phyloP scores from a whole-genome alignment of 805 yeast genomes.

The Cyberlindnera suaveolens region DNA sequence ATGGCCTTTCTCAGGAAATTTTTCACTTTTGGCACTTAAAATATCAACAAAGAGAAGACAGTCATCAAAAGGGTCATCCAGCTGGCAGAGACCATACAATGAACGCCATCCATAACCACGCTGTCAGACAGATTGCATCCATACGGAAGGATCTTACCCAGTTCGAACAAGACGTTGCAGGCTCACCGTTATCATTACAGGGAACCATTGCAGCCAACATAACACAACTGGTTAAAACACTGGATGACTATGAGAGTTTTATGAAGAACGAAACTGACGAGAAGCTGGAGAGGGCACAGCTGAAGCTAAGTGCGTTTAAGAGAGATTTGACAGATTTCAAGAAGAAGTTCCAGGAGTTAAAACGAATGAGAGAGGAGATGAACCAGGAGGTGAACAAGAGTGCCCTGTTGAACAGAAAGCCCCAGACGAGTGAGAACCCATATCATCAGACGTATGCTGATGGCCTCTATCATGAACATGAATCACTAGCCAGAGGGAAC shows the following conservation, averaged over 20 bases:
- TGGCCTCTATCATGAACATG: neutral
- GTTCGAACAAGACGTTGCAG: conserved; percentile 59
- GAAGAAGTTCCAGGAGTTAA: conserved; percentile 29
- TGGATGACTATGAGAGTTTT: conserved; percentile 59
- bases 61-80: neutral
- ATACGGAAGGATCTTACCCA: conserved; percentile 60
- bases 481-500: conserved; percentile 44
- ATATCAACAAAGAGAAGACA: too few relatives aligned
- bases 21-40: too few relatives aligned
- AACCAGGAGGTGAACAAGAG: conserved; percentile 36
- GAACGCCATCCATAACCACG: conserved; percentile 90
- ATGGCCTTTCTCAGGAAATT: too few relatives aligned
- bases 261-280: conserved; percentile 52
- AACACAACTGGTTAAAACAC: conserved; percentile 66
- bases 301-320: conserved; percentile 54
- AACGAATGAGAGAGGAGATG: conserved; percentile 28
- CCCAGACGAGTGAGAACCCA: conserved; percentile 16
- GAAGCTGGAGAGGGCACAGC: conserved; percentile 50
- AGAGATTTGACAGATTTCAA: conserved; percentile 27
- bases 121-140: conserved; percentile 74
- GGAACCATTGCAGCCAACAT: conserved; percentile 77
- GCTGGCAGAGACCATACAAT: neutral
- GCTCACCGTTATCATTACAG: conserved; percentile 70
- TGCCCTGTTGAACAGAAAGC: conserved; percentile 36
- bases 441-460: conserved; percentile 19